phyloP scores from a whole-genome alignment of 139 green algal species.

The Coccomyxa sp. region DNA sequence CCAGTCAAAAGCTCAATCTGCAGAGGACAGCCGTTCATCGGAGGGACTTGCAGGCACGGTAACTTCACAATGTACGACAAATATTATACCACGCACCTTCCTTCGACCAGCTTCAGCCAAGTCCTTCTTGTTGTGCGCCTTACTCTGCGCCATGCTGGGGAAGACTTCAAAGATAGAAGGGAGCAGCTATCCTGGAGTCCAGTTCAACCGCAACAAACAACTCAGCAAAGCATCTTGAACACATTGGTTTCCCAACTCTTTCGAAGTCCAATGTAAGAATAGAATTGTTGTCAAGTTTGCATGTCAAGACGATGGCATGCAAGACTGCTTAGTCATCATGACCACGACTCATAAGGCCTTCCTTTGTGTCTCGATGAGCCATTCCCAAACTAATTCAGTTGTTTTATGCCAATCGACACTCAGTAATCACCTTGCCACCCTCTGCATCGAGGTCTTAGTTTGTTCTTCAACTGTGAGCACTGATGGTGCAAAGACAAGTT shows the following conservation, averaged over 20 bases:
- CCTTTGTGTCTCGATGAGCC: too few relatives aligned
- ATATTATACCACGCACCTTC: conserved; percentile 21
- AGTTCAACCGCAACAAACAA: neutral
- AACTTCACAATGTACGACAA: neutral
- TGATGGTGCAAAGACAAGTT: too few relatives aligned
- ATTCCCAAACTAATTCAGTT: too few relatives aligned
- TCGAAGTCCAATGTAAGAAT: neutral
- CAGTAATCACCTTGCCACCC: too few relatives aligned
- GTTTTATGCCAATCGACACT: too few relatives aligned
- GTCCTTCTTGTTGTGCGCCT: conserved; percentile 15
- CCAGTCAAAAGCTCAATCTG: neutral
- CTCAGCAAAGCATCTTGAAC: neutral
- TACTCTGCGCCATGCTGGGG: neutral
- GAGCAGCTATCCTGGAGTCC: neutral
- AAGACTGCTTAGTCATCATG: neutral
- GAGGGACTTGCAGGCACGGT: neutral
- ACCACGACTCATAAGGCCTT: too few relatives aligned
- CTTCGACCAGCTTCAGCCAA: conserved; percentile 35
- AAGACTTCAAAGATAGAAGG: neutral
- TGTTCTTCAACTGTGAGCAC: too few relatives aligned
- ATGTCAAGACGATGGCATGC: neutral
- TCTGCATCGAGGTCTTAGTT: too few relatives aligned
- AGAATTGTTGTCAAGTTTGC: too few relatives aligned
- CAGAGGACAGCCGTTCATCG: neutral
- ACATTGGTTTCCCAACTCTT: neutral